These are phyloP conservation scores for Colletotrichum sp. DNA, from an alignment of 2,329 filamentous ascomycete species.

Conservation along the genomic window DNA sequence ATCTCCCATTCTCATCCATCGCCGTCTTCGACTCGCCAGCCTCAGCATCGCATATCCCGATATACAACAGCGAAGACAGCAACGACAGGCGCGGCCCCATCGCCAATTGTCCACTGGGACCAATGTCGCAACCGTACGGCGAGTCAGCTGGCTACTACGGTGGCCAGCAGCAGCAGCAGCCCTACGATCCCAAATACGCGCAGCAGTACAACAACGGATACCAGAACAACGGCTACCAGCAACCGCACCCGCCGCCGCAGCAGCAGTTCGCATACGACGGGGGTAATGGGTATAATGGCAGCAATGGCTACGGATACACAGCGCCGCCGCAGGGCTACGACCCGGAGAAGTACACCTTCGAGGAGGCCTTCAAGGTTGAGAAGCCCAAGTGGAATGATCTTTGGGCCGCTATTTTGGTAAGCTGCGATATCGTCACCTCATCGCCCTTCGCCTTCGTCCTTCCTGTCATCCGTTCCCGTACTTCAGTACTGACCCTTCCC, in stretches of 20 bases:
- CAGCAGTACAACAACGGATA: slow-evolving; percentile 26
- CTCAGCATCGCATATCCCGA: background rate
- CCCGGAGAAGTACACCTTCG: slow-evolving; percentile 65
- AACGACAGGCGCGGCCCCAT: background rate
- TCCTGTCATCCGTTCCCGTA: too few relatives aligned
- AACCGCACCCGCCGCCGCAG: slow-evolving; percentile 26
- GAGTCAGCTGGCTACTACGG: slow-evolving; percentile 19
- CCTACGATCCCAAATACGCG: slow-evolving; percentile 32
- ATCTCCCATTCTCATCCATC: background rate
- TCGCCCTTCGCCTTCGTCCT: background rate
- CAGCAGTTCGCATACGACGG: slow-evolving; percentile 13
- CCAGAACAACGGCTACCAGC: slow-evolving; percentile 28
- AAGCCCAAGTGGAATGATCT: slow-evolving; percentile 88
- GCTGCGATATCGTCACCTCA: background rate
- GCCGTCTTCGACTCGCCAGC: background rate
- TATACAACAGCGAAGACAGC: background rate
- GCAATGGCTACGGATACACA: slow-evolving; percentile 38
- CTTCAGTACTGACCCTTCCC: background rate
- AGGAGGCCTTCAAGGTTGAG: slow-evolving; percentile 82
- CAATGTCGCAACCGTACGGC: slow-evolving; percentile 20
- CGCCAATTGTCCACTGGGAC: background rate
- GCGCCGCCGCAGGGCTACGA: slow-evolving; percentile 36
- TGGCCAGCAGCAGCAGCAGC: slow-evolving; percentile 21
- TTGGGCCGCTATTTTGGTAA: slow-evolving; percentile 83
- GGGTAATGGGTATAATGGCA: background rate